Conservation (phyloP, 257 asterid genomes). For the Plectranthus barbatus region DNA sequence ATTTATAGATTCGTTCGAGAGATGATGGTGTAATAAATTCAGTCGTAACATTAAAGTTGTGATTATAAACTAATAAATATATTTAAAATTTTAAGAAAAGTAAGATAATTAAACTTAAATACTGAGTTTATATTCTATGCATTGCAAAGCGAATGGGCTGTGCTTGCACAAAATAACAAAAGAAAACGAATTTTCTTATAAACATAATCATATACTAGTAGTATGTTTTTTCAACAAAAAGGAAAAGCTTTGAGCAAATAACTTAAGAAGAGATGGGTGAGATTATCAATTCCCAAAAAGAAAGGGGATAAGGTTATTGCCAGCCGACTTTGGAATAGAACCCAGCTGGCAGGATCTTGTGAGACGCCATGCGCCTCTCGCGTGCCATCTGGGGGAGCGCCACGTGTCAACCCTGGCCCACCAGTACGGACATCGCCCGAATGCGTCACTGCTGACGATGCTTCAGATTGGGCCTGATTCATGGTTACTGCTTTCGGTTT, state of each 20-base stretch:
- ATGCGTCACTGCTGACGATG: not conserved
- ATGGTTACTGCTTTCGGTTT: not conserved
- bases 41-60: too few species aligned
- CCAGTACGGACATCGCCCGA: not conserved
- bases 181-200: too few species aligned
- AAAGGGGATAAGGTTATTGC: conserved; percentile 31
- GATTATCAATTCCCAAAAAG: conserved; percentile 13
- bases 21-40: too few species aligned
- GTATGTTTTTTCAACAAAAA: too few species aligned
- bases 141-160: too few species aligned
- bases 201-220: too few species aligned
- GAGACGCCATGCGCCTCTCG: conserved; percentile 26
- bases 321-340: conserved; percentile 30
- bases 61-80: too few species aligned
- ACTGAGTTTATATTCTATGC: too few species aligned
- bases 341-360: conserved; percentile 32
- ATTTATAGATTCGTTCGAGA: not conserved
- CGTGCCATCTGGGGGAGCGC: conserved; percentile 9
- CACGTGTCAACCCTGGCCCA: conserved; percentile 19
- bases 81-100: too few species aligned
- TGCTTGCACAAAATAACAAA: too few species aligned
- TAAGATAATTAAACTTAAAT: too few species aligned
- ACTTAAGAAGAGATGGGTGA: conserved; percentile 14
- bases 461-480: not conserved
- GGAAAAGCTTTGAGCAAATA: too few species aligned